Evolutionary conservation across 106 monocot species (phyloP).

Genomic region (Ottelia alismoides): DNA sequence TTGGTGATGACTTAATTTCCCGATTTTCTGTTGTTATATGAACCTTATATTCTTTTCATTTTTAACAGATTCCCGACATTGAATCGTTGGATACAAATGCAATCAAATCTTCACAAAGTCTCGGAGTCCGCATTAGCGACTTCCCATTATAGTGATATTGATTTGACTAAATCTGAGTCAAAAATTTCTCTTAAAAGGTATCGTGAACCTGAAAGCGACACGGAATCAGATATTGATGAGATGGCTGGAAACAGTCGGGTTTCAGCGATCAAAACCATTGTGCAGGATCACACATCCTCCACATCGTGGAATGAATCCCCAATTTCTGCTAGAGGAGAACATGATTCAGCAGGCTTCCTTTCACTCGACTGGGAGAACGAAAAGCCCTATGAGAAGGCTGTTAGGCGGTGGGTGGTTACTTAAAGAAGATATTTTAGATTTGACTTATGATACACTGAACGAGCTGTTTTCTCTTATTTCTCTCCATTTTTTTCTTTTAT

Average conservation of each 20-base stretch:
- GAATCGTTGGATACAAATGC: conserved; percentile 99
- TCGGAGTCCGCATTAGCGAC: conserved; percentile 55
- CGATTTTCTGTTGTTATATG: neutral
- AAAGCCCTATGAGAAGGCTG: conserved; percentile 72
- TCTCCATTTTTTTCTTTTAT: too few species aligned
- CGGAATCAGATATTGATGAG: conserved; percentile 67
- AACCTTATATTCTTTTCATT: neutral
- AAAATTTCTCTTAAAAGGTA: conserved; percentile 47
- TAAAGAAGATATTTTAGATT: too few species aligned
- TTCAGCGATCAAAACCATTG: conserved; percentile 19
- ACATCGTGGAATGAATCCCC: conserved; percentile 22
- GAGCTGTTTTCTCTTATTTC: too few species aligned
- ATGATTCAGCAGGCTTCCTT: conserved; percentile 37
- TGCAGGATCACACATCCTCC: conserved; percentile 16
- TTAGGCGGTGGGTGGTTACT: conserved; percentile 48
- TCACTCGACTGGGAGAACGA: conserved; percentile 95
- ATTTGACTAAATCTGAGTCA: conserved; percentile 18
- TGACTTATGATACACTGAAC: too few species aligned
- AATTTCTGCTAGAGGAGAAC: conserved; percentile 13
- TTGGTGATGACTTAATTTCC: conserved; percentile 6
- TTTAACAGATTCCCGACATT: conserved; percentile 71
- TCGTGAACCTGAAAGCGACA: conserved; percentile 68
- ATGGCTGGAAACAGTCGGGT: conserved; percentile 17
- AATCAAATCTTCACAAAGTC: conserved; percentile 87
- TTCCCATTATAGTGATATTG: conserved; percentile 21